phyloP scores from a whole-genome alignment of 2,329 filamentous ascomycete genomes.

The Hypoxylon sp. region DNA sequence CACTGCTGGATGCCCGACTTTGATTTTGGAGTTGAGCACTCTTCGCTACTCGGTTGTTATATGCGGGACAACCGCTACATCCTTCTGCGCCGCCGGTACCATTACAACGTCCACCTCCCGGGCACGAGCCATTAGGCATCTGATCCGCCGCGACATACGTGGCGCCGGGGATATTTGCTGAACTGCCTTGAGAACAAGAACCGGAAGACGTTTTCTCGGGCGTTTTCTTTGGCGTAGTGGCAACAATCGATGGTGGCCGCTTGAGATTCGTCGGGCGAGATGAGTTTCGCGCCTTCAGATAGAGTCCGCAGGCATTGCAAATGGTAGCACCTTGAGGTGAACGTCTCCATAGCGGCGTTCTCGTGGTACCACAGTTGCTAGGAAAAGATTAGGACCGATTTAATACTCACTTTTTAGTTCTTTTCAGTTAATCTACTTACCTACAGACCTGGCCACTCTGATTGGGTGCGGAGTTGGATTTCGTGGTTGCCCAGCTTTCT shows the following conservation, averaged over 20 bases:
- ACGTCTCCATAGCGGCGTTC: conserved; percentile 93
- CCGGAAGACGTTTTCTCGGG: conserved; percentile 57
- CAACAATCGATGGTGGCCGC: conserved; percentile 71
- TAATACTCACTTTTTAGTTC: not conserved
- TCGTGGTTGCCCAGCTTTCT: conserved; percentile 37
- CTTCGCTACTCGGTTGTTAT: conserved; percentile 96
- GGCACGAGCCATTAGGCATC: conserved; percentile 86
- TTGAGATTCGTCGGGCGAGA: conserved; percentile 91
- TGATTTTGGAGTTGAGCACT: conserved; percentile 75
- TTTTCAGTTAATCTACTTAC: conserved; percentile 41
- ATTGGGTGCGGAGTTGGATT: conserved; percentile 35
- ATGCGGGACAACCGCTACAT: conserved; percentile 95
- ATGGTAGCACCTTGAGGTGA: conserved; percentile 95
- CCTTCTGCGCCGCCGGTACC: conserved; percentile 95
- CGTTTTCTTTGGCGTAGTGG: conserved; percentile 58
- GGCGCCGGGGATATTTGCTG: conserved; percentile 62
- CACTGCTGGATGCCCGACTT: conserved; percentile 45
- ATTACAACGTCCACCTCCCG: conserved; percentile 94
- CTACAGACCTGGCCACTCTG: conserved; percentile 53
- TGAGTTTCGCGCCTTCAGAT: conserved; percentile 92
- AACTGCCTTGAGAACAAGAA: conserved; percentile 55
- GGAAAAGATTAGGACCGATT: conserved; percentile 43
- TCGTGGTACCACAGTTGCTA: conserved; percentile 95
- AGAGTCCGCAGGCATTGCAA: conserved; percentile 97
- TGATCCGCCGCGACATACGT: conserved; percentile 84